Base-by-base conservation (phyloP, 116 monocot genomes). In the Dioscorea cayenensis region DNA sequence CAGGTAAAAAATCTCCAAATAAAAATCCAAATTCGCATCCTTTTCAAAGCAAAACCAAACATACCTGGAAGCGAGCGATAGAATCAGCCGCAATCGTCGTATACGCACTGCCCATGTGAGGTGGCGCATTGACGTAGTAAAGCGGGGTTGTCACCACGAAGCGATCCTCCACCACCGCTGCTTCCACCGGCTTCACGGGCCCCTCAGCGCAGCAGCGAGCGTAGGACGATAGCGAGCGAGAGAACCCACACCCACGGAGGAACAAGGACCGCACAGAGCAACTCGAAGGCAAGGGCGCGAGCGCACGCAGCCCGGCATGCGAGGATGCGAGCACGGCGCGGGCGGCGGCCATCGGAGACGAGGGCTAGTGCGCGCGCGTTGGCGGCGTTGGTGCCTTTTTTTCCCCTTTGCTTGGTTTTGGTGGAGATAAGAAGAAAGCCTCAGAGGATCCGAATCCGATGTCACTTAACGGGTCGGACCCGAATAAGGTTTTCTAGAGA, bases 21-120 rank as follows among this genome's bases (percentile, higher is more conserved):
- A 55, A 19, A 55, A 55, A 18, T n/a, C 55, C 16, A 55, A 55
- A 55, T 14, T 55, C n/a, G 55, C 55, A 55, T 18, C 55, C 17
- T 55, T 55, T 16, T 55, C 17, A 16, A 16, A 19, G 13, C 37
- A 5, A 23, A 73, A 52, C 1, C 17, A 18, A 28, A 29, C 14
- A 36, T 60, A 87, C 95, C 90, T 97, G 96, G 67, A 97, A 97
- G 19, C 93, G 90, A 12, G 96, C 90, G 71, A 92, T 81, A 76
- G 96, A 90, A 64, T 97, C 96, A 63, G 96, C 96, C 28, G 96
- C 96, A 43, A 97, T 97, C 69, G 96, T 97, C 67, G 92, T 97
- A 72, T 97, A 97, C 74, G 96, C 96, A 72, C 96, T 97, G 52
- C 96, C 96, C 96, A 97, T 97, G 72, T 97, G 96, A 14, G 96